A percentile compares a stretch with the other conserved stretches of the same genome.
These are phyloP conservation scores for Proteromonas lacertae DNA, from an alignment of 352 stramenopile species.

Conservation along the genomic window DNA sequence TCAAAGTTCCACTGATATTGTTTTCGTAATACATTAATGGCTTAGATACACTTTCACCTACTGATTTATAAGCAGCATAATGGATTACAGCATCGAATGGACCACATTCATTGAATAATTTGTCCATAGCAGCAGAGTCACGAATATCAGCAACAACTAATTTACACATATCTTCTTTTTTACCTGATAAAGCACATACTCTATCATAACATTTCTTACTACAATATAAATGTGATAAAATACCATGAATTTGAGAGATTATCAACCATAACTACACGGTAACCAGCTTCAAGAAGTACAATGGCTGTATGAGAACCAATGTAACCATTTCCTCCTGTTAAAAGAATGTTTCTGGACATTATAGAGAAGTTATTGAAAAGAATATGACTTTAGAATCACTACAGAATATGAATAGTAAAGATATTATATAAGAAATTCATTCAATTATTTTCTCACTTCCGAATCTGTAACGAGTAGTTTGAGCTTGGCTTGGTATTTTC, in stretches of 20 bases:
- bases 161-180: constrained; percentile 6
- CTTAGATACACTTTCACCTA: constrained; percentile 27
- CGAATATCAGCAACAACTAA: constrained; percentile 30
- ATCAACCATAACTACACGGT: constrained; percentile 39
- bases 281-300: constrained; percentile 27
- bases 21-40: constrained; percentile 37
- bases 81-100: constrained; percentile 30
- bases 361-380: no score
- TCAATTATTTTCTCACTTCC: no score
- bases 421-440: no score
- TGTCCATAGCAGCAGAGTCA: constrained; percentile 14
- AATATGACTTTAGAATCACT: no score
- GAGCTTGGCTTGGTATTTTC: no score
- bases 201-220: constrained; percentile 16
- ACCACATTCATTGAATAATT: constrained; percentile 23
- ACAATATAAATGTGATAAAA: background rate
- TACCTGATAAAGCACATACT: constrained; percentile 16
- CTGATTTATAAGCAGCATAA: constrained; percentile 45
- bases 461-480: no score
- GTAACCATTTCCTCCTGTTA: constrained; percentile 39
- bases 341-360: constrained; percentile 17
- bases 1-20: constrained; percentile 29
- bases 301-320: constrained; percentile 47
- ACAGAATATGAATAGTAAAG: no score
- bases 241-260: constrained; percentile 30